Evolutionary conservation across 2,329 filamentous ascomycete genomes (phyloP), one percentile per base, ranked within the genome.

Genomic region (Fulvia fulva): DNA sequence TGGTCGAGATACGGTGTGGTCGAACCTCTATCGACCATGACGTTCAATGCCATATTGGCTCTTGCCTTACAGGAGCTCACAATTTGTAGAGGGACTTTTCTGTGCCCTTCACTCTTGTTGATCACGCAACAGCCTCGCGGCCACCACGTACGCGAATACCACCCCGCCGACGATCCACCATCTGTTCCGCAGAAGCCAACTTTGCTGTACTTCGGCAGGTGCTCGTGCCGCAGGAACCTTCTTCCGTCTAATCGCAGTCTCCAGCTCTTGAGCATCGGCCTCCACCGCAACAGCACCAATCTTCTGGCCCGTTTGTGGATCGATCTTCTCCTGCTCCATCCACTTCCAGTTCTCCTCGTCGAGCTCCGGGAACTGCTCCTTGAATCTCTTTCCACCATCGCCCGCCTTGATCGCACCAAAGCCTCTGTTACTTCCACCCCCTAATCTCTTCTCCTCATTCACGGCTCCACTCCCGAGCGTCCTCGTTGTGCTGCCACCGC

Each of bases 381-480:
- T 83, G 74, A 99, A 99, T 76, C 95, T 96, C 68, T 87, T 85
- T 3, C 94, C 94, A 12, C 92, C 92, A 71, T 99, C 94, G 22
- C 94, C 94, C 2, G 89, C 89, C 75, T 92, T 95, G 70, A 97
- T 83, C 46, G 83, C 84, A 28, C 84, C 87, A 62, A 95, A 90
- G 9, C 90, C 90, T 21, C 55, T 70, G 50, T 65, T 67, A 30
- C 65, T 64, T 47, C 77, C 81, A 3, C n/a, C n/a, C 7, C 47
- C 47, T n/a, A 50, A 50, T 19, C 47, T 50, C 47, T 50, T 50
- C 47, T 50, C 47, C 47, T 50, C 47, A 9, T 28, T 21, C 23
- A 50, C 47, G 22, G 77, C 30, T n/a, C 26, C 44, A 26, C 49
- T 44, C 8, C 65, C 65, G 2, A 79, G 74, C 2, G 76, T 74